phyloP scores from a whole-genome alignment of 805 yeast species.

The Candida saitoana region DNA sequence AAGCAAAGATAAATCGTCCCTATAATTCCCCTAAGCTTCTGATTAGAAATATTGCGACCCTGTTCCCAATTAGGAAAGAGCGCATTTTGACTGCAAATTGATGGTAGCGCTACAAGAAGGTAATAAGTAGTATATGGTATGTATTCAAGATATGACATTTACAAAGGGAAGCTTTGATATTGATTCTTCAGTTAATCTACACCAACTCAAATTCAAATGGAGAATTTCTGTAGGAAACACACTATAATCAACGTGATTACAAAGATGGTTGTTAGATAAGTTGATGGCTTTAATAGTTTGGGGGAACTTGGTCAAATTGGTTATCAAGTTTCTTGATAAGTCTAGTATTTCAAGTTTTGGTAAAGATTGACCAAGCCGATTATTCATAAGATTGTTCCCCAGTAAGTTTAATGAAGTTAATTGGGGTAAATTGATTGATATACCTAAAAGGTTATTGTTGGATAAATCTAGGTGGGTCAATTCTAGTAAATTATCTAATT shows the following conservation, averaged over 20 bases:
- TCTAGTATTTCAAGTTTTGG: constrained; percentile 15
- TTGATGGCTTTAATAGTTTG: constrained; percentile 11
- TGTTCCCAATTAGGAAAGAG: neutral
- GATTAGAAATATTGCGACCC: neutral
- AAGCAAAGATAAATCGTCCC: neutral
- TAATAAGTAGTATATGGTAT: neutral
- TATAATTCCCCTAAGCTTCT: neutral
- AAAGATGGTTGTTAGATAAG: constrained; percentile 20
- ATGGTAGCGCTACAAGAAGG: neutral
- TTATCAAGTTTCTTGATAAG: constrained; percentile 22
- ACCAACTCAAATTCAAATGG: constrained; percentile 14
- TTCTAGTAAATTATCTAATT: constrained; percentile 10
- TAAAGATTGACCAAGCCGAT: constrained; percentile 5
- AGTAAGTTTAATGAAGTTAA: constrained; percentile 18
- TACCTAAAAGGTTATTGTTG: constrained; percentile 19
- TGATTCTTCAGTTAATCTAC: constrained; percentile 6
- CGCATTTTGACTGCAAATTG: neutral
- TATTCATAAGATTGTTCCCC: constrained; percentile 20
- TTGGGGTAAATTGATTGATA: neutral
- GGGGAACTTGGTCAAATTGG: constrained; percentile 14
- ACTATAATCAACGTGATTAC: constrained; percentile 4
- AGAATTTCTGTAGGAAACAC: constrained; percentile 11
- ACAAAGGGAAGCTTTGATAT: neutral
- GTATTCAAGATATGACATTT: neutral
- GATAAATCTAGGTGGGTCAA: constrained; percentile 15